These are phyloP conservation scores for Fimicolochytrium jonesii DNA, from an alignment of 192 early-diverging fungal species.

Conservation along the genomic window DNA sequence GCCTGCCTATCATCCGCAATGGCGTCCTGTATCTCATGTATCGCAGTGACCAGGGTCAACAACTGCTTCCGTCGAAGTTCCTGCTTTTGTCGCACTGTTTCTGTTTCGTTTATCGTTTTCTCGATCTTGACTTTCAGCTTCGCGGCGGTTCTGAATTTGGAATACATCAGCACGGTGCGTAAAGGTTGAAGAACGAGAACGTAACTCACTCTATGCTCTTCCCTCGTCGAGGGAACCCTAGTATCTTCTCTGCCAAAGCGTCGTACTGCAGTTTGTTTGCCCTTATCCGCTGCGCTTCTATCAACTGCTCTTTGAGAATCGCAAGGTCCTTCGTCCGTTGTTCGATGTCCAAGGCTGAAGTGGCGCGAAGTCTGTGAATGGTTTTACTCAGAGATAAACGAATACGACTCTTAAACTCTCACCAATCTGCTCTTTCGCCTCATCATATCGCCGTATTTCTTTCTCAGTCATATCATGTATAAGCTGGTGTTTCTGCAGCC, in stretches of 20 bases:
- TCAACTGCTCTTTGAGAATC: slow-evolving; percentile 38
- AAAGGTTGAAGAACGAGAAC: not conserved
- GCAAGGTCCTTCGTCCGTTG: slow-evolving; percentile 38
- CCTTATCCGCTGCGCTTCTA: slow-evolving; percentile 36
- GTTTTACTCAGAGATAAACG: not conserved
- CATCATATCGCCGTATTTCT: slow-evolving; percentile 43
- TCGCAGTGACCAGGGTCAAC: slow-evolving; percentile 16
- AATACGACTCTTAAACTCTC: not conserved
- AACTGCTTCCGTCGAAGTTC: slow-evolving; percentile 23
- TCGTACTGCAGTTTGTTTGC: slow-evolving; percentile 56
- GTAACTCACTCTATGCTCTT: slow-evolving; percentile 17
- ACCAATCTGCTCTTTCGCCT: slow-evolving; percentile 35
- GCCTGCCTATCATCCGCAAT: slow-evolving; percentile 11
- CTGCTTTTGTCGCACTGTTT: not conserved
- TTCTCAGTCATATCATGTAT: slow-evolving; percentile 50
- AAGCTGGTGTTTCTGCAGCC: slow-evolving; percentile 42
- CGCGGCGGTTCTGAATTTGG: not conserved
- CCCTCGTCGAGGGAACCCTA: slow-evolving; percentile 3
- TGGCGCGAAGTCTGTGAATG: too few relatives aligned
- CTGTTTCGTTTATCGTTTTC: not conserved
- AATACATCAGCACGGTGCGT: not conserved
- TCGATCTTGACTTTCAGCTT: slow-evolving; percentile 10
- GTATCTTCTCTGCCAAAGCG: slow-evolving; percentile 49
- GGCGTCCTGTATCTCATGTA: slow-evolving; percentile 22
- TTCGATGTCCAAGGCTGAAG: slow-evolving; percentile 31